phyloP scores from a whole-genome alignment of 2,329 filamentous ascomycete genomes.

The Aureobasidium zeae region DNA sequence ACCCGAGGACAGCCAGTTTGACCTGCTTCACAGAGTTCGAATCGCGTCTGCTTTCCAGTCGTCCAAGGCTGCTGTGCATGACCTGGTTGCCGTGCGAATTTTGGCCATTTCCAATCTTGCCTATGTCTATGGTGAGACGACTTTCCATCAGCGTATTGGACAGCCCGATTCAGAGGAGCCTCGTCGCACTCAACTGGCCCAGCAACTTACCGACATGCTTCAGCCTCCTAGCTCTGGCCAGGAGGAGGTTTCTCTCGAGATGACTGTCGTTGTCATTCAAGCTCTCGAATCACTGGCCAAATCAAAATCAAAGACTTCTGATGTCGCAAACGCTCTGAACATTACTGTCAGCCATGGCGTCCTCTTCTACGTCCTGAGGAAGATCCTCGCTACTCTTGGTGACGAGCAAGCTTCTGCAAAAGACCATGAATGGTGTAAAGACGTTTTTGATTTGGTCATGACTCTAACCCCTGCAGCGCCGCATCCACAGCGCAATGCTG shows the following conservation, averaged over 20 bases:
- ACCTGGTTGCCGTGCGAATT: conserved; percentile 68
- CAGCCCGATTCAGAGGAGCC: conserved; percentile 85
- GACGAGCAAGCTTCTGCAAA: conserved; percentile 50
- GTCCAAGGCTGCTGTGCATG: conserved; percentile 57
- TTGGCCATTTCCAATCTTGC: conserved; percentile 84
- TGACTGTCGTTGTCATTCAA: conserved; percentile 74
- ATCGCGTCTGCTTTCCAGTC: conserved; percentile 69
- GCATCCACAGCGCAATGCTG: conserved; percentile 55
- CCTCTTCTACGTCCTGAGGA: conserved; percentile 83
- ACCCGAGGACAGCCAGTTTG: conserved; percentile 66
- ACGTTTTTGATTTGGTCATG: conserved; percentile 77
- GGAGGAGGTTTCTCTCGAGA: conserved; percentile 57
- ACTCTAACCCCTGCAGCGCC: conserved; percentile 56
- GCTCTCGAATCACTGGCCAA: conserved; percentile 78
- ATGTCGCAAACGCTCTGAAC: conserved; percentile 83
- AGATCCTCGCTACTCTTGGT: conserved; percentile 75
- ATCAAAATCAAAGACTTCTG: conserved; percentile 64
- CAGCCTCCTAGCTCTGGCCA: conserved; percentile 68
- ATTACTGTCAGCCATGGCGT: conserved; percentile 95
- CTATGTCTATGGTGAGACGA: conserved; percentile 73
- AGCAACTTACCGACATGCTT: conserved; percentile 85
- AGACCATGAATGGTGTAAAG: conserved; percentile 83
- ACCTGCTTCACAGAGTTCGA: conserved; percentile 73
- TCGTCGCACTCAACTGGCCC: conserved; percentile 76
- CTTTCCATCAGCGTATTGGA: conserved; percentile 78